Base-by-base conservation (phyloP, 75 land plant species). In the Selaginella tamariscina region DNA sequence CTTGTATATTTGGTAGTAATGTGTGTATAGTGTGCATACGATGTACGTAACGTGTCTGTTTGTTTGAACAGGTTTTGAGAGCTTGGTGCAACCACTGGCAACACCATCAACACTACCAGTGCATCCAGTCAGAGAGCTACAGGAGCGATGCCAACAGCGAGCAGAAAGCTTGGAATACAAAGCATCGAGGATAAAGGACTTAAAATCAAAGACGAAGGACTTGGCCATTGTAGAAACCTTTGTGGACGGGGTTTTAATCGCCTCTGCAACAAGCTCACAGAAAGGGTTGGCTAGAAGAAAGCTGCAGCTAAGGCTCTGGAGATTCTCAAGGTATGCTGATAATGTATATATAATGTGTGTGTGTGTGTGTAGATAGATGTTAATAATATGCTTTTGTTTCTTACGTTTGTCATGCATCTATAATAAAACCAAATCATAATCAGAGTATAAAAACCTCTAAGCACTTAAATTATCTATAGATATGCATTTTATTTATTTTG, bases 221-320 rank as follows among this genome's bases (percentile, higher is more conserved):
- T 0, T 95, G 65, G 99, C 99, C 2, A 91, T 89, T 33, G 99
- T 95, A 2, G 97, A 95, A 63, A 97, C 91, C 8, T 91, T 67
- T 57, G 73, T 95, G 32, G 99, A 95, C 79, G 99, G 97, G 21
- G 79, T 95, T 29, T 97, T 85, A 74, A 78, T 95, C 32, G 97
- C 89, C 1, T 60, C 84, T 72, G 99, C 99, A 21, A 97, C 87
- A 79, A 95, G 91, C 68, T 80, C 99, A 63, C 99, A 95, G 64
- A 95, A 91, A 82, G 91, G 91, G 54, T 91, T 95, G 99, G 99
- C 99, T 97, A 91, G 78, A 95, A 95, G 72, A 68, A 91, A 54
- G 99, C 99, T 55, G 99, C 99, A 0, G 75, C 97, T 59, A 95
- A 95, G 75, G 97, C 99, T 29, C 86, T 95, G 60, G 89, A 78